Base-by-base conservation (phyloP, 176 grass and related monocot genomes). In the Zoysia japonica region DNA sequence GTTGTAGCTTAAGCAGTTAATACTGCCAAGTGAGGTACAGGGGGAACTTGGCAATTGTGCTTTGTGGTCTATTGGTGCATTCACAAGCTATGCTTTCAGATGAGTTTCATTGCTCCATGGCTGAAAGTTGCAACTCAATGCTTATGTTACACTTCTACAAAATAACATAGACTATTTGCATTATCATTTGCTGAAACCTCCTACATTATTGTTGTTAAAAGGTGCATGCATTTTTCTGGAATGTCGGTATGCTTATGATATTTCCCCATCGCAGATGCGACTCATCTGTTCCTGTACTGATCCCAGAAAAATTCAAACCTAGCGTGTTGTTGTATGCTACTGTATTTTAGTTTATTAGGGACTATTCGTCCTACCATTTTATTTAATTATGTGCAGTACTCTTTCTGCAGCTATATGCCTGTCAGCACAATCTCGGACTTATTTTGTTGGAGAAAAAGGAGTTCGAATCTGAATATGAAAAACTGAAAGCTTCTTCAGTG, bases 391-490 rank as follows among this genome's bases (percentile, higher is more conserved):
- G 11, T 77, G 56, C 39, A 52, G 54, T 55, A 15, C 11, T 77
- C 36, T 82, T 83, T 46, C 17, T 91, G 68, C 82, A 99, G 96
- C 63, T 92, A 5, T 89, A 95, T 77, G 88, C 93, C 11, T 94
- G 88, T 88, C 92, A 99, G 78, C 83, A 99, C 60, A 87, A 95
- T 47, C 86, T 99, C 4, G 96, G 96, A 12, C 84, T 95, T 91
- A 68, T 99, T 65, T 75, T 99, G 70, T 61, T 99, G 66, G 92
- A 99, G 78, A 90, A 43, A 45, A 91, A 88, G 72, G 96, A 95
- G 67, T 68, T 89, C 82, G 55, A 47, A 60, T 91, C 86, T 14
- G 90, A 93, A 65, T 54, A 86, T 59, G 92, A 99, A 68, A 88
- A 99, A 45, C 64, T 95, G 70, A 95, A 87, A 95, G 86, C 74